A percentile compares a stretch with the other conserved stretches of the same genome.
Conservation (phyloP, 345 rosid species). For the Erysimum cheiranthoides region DNA sequence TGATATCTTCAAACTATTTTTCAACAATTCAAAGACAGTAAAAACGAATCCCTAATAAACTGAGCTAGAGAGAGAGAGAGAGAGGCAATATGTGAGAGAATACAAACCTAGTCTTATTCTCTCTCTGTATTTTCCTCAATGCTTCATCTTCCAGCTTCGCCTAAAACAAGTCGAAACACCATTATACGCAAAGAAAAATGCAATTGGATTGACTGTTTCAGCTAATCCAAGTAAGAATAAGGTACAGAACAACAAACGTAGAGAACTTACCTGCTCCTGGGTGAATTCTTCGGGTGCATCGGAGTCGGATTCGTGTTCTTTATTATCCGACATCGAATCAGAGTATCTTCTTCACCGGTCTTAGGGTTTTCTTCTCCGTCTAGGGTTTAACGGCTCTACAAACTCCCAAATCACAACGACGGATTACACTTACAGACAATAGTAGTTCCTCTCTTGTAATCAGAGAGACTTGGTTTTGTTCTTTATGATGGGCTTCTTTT, state of each 20-base stretch:
- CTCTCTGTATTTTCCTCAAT: constrained; percentile 64
- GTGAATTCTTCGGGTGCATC: constrained; percentile 80
- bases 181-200: not conserved
- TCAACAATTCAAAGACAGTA: not conserved
- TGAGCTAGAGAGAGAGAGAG: not conserved
- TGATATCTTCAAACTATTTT: not conserved
- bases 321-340: constrained; percentile 55
- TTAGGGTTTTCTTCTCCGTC: constrained; percentile 49
- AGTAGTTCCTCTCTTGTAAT: constrained; percentile 39
- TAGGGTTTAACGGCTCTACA: constrained; percentile 54
- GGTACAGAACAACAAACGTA: not conserved
- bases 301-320: constrained; percentile 60
- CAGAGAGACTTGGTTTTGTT: constrained; percentile 55
- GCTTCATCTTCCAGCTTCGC: constrained; percentile 65
- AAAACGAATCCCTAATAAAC: not conserved
- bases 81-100: not conserved
- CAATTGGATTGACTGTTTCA: not conserved
- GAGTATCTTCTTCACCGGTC: constrained; percentile 24
- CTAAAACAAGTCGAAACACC: constrained; percentile 44
- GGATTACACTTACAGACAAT: constrained; percentile 44
- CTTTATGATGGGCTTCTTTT: constrained; percentile 74
- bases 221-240: constrained; percentile 3
- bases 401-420: constrained; percentile 65
- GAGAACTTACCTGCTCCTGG: constrained; percentile 64
- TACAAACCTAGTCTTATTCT: constrained; percentile 64